Base-by-base conservation (phyloP, 2,329 filamentous ascomycete genomes). In the Phoma sp. region DNA sequence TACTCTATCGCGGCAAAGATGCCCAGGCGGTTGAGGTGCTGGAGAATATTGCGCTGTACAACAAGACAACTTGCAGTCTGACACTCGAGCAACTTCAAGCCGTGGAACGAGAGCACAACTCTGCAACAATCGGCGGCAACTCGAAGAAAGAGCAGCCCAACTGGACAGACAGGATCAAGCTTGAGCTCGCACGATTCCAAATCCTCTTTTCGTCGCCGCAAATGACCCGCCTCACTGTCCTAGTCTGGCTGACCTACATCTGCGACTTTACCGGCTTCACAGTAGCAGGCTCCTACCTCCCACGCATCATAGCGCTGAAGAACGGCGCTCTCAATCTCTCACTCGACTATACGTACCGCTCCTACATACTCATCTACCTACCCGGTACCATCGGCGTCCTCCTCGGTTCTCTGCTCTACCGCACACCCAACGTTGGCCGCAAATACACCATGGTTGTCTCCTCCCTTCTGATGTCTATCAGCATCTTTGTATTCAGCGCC, bases 291-390 rank as follows among this genome's bases (percentile, higher is more conserved):
- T 72, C 75, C 37, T 83, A 81, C 51, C 73, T 84, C 4, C 82
- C 82, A 0, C 73, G 74, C 2, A 83, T 84, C 43, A 70, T 84
- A 2, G 80, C 80, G 3, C 58, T 78, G n/a, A 84, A 84, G 62
- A 83, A 84, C 51, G 78, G 78, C 13, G 73, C 72, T 0, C 72
- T 78, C 10, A 62, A 76, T 4, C 72, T 81, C 3, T 77, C 78
- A 2, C 75, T 84, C 10, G 63, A 68, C 46, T 64, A 77, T 62
- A 84, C 81, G 0, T 85, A 85, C 60, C 78, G 80, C 17, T 79
- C 76, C 4, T 84, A 84, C 66, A 77, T 85, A 31, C 82, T 81
- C 62, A 84, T 83, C 2, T 84, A 84, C 67, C 73, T 79, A 0
- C 82, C 82, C 0, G 82, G 82, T 2, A 79, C 82, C 8, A 54